These are phyloP conservation scores for Phytophthora quininea DNA, from an alignment of 352 stramenopile species.

Conservation along the genomic window DNA sequence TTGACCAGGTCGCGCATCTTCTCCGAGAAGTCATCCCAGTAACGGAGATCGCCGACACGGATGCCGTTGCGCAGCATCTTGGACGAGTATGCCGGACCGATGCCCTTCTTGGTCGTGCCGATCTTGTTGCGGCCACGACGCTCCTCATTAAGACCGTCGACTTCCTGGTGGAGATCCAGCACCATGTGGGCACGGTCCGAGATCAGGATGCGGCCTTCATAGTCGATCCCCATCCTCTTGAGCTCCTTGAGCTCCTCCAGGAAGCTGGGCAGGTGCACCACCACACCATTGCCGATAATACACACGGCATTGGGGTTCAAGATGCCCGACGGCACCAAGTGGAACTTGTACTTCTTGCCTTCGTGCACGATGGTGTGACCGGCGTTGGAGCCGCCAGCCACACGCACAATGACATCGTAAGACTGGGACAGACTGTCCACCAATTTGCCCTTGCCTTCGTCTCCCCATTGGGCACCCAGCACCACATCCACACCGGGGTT, in stretches of 20 bases:
- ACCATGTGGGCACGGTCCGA: constrained; percentile 98
- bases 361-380: constrained; percentile 99
- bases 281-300: constrained; percentile 98
- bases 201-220: constrained; percentile 95
- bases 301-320: constrained; percentile 95
- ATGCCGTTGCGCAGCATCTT: constrained; percentile 99
- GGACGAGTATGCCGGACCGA: constrained; percentile 98
- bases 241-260: constrained; percentile 95
- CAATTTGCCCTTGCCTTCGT: constrained; percentile 99
- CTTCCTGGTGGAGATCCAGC: constrained; percentile 98
- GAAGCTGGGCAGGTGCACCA: constrained; percentile 97
- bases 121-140: constrained; percentile 96
- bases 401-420: constrained; percentile 97
- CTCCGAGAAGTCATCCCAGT: constrained; percentile 88
- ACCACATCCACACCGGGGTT: constrained; percentile 91
- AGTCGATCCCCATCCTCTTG: constrained; percentile 89
- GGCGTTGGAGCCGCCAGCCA: constrained; percentile 97
- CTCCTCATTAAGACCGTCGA: constrained; percentile 86
- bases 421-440: constrained; percentile 93
- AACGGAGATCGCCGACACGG: constrained; percentile 95
- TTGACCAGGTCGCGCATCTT: constrained; percentile 93
- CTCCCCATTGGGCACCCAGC: constrained; percentile 98
- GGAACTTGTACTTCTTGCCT: constrained; percentile 99
- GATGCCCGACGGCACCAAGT: constrained; percentile 98
- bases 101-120: constrained; percentile 99